phyloP scores from a whole-genome alignment of 257 asterid species.

The Primulina tabacum region DNA sequence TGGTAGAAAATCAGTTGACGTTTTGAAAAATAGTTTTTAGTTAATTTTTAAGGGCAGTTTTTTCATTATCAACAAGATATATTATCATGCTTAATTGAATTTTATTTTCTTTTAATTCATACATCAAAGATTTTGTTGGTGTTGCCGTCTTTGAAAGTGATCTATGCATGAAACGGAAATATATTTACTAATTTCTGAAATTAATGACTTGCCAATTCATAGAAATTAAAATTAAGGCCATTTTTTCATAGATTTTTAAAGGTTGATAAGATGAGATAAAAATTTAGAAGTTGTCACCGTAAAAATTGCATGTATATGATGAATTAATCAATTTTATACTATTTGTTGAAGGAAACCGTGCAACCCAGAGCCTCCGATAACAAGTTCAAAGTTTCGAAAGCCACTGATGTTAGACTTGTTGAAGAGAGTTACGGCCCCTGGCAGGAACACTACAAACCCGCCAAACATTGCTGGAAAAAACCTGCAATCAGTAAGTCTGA shows the following conservation, averaged over 20 bases:
- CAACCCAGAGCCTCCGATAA: constrained; percentile 26
- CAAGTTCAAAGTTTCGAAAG: constrained; percentile 33
- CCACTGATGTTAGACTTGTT: constrained; percentile 19
- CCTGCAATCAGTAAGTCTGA: constrained; percentile 35
- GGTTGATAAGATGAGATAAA: no score
- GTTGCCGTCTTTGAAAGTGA: not conserved
- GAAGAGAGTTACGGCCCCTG: constrained; percentile 29
- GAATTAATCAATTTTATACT: not conserved
- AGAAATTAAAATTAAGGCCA: not conserved
- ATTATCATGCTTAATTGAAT: not conserved
- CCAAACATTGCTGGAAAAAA: constrained; percentile 50
- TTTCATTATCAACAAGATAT: not conserved
- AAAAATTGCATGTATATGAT: not conserved
- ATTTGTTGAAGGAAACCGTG: constrained; percentile 32
- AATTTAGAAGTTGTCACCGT: not conserved
- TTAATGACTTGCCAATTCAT: not conserved
- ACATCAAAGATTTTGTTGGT: not conserved
- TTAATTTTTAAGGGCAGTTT: no score
- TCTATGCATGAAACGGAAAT: not conserved
- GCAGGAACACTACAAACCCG: constrained; percentile 25
- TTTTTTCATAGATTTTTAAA: not conserved
- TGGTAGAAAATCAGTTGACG: not conserved
- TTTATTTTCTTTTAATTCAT: no score
- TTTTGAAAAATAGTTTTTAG: no score
- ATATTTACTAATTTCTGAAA: not conserved